Percentiles rank a stretch among this genome's conserved stretches.
These are phyloP conservation scores for Athelia psychrophila DNA, from an alignment of 1,284 basidiomycete genomes.

Conservation along the genomic window DNA sequence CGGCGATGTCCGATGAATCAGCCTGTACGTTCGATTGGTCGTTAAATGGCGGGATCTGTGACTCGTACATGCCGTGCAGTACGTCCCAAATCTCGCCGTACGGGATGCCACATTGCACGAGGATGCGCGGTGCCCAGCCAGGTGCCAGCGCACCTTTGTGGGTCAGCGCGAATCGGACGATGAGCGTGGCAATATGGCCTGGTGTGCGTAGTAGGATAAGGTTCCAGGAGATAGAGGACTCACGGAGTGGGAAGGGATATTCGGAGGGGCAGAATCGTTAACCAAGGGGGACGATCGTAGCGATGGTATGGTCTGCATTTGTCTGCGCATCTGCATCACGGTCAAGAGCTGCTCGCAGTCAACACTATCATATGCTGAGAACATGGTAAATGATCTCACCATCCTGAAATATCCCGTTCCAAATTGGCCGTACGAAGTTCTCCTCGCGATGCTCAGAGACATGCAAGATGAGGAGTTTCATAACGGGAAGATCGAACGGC, in stretches of 20 bases:
- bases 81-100: constrained; percentile 81
- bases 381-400: constrained; percentile 40
- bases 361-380: not conserved
- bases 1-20: constrained; percentile 75
- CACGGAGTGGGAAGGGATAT: constrained; percentile 84
- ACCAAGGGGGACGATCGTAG: constrained; percentile 69
- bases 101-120: constrained; percentile 77
- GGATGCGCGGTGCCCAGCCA: constrained; percentile 79
- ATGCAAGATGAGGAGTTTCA: constrained; percentile 90
- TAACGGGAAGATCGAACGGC: constrained; percentile 80
- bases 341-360: constrained; percentile 12
- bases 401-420: constrained; percentile 84
- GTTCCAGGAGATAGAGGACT: constrained; percentile 24
- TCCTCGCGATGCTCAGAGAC: constrained; percentile 92
- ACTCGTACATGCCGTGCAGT: constrained; percentile 85
- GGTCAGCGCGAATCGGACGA: constrained; percentile 68
- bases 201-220: constrained; percentile 3
- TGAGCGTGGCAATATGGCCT: constrained; percentile 69
- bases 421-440: constrained; percentile 78
- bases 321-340: constrained; percentile 45
- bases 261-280: constrained; percentile 90
- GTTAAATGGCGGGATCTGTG: constrained; percentile 83
- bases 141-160: constrained; percentile 56
- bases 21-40: constrained; percentile 72
- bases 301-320: constrained; percentile 60